Evolutionary conservation across 352 stramenopile genomes (phyloP).

Genomic region (Phytophthora pisi): DNA sequence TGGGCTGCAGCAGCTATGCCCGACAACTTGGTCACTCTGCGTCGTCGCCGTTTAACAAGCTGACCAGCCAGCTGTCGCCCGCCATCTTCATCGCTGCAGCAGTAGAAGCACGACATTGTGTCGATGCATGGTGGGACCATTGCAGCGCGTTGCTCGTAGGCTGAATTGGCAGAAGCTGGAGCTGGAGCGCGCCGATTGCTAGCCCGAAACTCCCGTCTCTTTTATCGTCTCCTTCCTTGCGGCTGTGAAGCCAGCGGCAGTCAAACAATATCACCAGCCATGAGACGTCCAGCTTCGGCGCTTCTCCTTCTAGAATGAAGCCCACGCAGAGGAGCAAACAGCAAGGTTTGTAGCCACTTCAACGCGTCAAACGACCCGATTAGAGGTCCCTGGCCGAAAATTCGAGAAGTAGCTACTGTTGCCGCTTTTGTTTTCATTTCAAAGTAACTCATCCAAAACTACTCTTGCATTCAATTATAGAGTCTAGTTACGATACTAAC

Average conservation of each 20-base stretch:
- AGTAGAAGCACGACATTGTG: no score
- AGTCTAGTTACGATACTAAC: no score
- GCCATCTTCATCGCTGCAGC: no score
- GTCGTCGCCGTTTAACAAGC: no score
- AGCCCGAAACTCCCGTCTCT: neutral
- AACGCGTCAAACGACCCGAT: neutral
- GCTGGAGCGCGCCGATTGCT: no score
- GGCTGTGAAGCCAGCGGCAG: no score
- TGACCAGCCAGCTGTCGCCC: no score
- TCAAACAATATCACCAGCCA: no score
- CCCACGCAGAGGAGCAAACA: neutral
- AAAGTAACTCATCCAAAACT: neutral
- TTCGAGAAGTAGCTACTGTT: constrained; percentile 27
- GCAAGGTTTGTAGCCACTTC: neutral
- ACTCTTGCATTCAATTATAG: no score
- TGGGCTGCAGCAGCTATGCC: no score
- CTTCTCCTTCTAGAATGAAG: constrained; percentile 26
- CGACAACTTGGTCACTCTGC: no score
- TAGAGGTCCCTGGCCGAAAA: constrained; percentile 14
- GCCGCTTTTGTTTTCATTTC: neutral
- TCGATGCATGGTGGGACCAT: no score
- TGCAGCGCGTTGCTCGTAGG: neutral
- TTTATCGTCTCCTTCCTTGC: neutral
- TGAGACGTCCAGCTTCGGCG: neutral
- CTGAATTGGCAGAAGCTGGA: neutral